phyloP scores from a whole-genome alignment of 495 filamentous ascomycete species.

The Penicillium steckii region DNA sequence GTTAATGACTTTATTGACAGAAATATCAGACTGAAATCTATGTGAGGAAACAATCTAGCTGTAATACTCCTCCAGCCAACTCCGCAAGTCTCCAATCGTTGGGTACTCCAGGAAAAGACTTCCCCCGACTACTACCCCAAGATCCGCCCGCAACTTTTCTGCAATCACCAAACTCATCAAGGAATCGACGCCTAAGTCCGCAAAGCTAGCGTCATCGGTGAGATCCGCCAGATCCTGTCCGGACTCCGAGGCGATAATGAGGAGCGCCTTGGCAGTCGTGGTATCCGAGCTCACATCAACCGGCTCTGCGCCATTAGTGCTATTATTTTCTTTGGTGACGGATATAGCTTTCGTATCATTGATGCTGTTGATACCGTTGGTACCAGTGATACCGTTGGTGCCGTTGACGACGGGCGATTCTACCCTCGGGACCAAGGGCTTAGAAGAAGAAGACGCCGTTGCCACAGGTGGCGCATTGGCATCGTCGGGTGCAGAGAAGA shows the following conservation, averaged over 20 bases:
- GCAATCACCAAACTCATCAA: neutral
- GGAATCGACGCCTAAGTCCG: neutral
- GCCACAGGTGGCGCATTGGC: too few relatives aligned
- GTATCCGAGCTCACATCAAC: too few relatives aligned
- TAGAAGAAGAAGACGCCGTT: too few relatives aligned
- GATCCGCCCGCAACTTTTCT: neutral
- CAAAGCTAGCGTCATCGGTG: neutral
- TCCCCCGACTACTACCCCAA: neutral
- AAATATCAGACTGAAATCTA: too few relatives aligned
- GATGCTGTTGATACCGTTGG: too few relatives aligned
- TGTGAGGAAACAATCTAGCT: too few relatives aligned
- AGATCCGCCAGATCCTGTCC: neutral
- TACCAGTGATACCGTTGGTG: too few relatives aligned
- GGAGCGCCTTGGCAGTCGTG: neutral
- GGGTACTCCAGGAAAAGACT: neutral
- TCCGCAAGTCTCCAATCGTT: neutral
- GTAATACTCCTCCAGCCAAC: neutral
- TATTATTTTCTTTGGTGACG: neutral
- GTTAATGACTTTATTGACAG: too few relatives aligned
- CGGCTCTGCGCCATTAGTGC: neutral
- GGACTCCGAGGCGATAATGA: neutral
- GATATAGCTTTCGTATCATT: neutral
- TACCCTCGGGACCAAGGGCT: neutral
- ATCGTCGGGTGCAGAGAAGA: conserved; percentile 21
- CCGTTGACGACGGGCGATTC: neutral